These are phyloP conservation scores for Scutellaria galericulata DNA, from an alignment of 257 asterid species.

Conservation along the genomic window DNA sequence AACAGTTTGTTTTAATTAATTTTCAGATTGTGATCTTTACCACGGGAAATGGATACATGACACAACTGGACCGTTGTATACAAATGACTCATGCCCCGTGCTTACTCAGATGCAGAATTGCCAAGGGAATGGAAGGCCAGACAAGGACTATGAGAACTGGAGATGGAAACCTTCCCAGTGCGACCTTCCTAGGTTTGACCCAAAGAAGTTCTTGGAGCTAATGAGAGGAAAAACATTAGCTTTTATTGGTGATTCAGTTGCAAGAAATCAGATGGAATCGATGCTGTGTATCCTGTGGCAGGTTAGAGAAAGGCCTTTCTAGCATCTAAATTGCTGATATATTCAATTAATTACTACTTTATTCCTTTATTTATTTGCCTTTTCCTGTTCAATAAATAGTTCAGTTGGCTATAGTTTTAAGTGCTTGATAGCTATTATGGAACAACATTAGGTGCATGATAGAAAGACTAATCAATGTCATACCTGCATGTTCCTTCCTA, in stretches of 20 bases:
- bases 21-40: constrained; percentile 84
- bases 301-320: constrained; percentile 45
- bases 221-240: constrained; percentile 96
- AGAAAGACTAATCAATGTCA: background rate
- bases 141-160: constrained; percentile 89
- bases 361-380: background rate
- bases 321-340: constrained; percentile 11
- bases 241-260: constrained; percentile 93
- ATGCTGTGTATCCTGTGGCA: constrained; percentile 95
- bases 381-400: background rate
- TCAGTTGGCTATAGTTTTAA: background rate
- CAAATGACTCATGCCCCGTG: constrained; percentile 83
- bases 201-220: constrained; percentile 72
- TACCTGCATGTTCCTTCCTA: background rate
- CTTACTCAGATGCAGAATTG: constrained; percentile 92
- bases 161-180: constrained; percentile 91
- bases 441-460: background rate
- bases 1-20: constrained; percentile 17
- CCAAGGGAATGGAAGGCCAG: constrained; percentile 97
- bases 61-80: constrained; percentile 72
- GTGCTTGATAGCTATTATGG: constrained; percentile 1
- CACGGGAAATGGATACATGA: constrained; percentile 86
- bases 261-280: constrained; percentile 98
- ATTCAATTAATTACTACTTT: constrained; percentile 19
- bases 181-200: constrained; percentile 77